Percentiles rank a stretch among this genome's conserved stretches.
phyloP scores from a whole-genome alignment of 169 alveolate genomes.

The Eimeria tenella region DNA sequence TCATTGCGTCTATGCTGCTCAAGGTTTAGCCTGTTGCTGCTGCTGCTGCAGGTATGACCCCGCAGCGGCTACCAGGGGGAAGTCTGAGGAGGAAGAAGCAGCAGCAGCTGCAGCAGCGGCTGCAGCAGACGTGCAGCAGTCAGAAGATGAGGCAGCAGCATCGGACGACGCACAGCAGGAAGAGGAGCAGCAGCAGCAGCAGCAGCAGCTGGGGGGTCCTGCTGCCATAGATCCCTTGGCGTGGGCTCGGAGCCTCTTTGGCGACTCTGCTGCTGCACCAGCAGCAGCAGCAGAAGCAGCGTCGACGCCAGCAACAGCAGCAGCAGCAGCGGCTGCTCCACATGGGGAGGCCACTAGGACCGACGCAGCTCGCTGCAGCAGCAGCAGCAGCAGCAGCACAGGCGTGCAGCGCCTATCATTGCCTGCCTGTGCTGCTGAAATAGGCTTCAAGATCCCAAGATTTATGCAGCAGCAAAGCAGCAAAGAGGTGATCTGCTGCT shows the following conservation, averaged over 20 bases:
- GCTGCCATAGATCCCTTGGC: constrained; percentile 21
- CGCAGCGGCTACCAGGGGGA: neutral
- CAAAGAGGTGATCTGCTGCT: neutral
- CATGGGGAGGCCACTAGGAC: neutral
- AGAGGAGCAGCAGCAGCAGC: constrained; percentile 19
- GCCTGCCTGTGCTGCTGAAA: neutral
- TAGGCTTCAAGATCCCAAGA: neutral
- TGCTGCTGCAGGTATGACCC: constrained; percentile 6
- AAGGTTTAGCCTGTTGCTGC: no score
- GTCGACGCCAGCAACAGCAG: neutral
- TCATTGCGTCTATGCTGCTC: no score
- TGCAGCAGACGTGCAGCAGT: neutral
- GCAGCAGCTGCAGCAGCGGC: neutral
- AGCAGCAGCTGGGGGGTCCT: constrained; percentile 34
- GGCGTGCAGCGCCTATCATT: constrained; percentile 32
- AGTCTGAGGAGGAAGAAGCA: neutral
- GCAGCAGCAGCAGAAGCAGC: neutral
- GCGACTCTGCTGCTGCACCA: constrained; percentile 30
- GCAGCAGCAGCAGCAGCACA: constrained; percentile 23
- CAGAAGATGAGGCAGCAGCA: neutral
- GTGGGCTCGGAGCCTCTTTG: constrained; percentile 41
- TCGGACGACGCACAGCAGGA: neutral
- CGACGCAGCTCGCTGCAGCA: neutral
- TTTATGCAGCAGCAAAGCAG: neutral
- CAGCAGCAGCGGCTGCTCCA: constrained; percentile 1